A percentile compares a stretch with the other conserved stretches of the same genome.
phyloP scores from a whole-genome alignment of 768 basidiomycete species.

The Lentinula guzmanii region DNA sequence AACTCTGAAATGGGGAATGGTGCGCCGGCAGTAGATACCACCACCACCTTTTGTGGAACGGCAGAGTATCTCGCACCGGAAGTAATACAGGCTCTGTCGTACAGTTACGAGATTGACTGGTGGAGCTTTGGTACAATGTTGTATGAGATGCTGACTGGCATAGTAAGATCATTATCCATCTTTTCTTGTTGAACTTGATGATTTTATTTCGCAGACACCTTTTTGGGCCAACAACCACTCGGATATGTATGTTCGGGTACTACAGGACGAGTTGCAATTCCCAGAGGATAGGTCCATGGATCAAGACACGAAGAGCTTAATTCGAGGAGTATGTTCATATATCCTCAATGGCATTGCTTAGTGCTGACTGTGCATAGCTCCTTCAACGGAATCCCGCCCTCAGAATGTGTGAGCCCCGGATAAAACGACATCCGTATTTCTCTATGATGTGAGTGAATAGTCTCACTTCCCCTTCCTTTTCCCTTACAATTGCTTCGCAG shows the following conservation, averaged over 20 bases:
- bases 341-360: background rate
- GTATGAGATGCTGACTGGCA: constrained; percentile 94
- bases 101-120: constrained; percentile 96
- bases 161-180: constrained; percentile 46
- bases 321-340: constrained; percentile 75
- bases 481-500: constrained; percentile 30
- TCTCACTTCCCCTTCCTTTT: background rate
- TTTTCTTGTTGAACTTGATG: constrained; percentile 10
- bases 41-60: constrained; percentile 91
- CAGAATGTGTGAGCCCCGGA: constrained; percentile 86
- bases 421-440: constrained; percentile 94
- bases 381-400: constrained; percentile 90
- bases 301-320: constrained; percentile 90
- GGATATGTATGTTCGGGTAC: constrained; percentile 90
- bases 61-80: constrained; percentile 96
- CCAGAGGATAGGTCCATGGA: constrained; percentile 91
- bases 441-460: constrained; percentile 70
- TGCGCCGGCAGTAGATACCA: constrained; percentile 47
- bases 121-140: constrained; percentile 98
- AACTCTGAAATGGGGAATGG: constrained; percentile 32
- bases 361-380: constrained; percentile 42
- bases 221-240: constrained; percentile 92
- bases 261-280: constrained; percentile 87
- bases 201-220: constrained; percentile 54
- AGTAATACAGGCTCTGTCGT: constrained; percentile 85